Evolutionary conservation across 768 basidiomycete species (phyloP).

Genomic region (Hypsizygus marmoreus): DNA sequence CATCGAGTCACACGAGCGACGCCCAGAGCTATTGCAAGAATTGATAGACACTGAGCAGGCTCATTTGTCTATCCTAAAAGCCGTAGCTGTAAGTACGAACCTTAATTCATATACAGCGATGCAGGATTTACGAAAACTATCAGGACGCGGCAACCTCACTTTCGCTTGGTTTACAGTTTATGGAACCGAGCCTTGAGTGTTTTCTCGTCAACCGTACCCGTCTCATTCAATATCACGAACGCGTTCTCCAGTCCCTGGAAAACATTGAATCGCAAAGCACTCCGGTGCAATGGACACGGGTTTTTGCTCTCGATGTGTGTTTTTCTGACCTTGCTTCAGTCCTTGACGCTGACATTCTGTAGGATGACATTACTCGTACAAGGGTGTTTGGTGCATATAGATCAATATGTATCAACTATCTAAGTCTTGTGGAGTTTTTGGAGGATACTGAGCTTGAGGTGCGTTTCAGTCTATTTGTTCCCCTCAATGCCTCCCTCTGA

Average conservation of each 20-base stretch:
- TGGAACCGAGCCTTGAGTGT: slow-evolving; percentile 23
- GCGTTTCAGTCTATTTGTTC: slow-evolving; percentile 3
- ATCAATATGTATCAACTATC: slow-evolving; percentile 36
- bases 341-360: background rate
- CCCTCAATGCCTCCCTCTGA: background rate
- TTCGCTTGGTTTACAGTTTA: slow-evolving; percentile 17
- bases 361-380: slow-evolving; percentile 27
- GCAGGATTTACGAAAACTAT: background rate
- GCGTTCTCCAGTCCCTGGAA: slow-evolving; percentile 17
- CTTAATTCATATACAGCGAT: background rate
- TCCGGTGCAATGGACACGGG: slow-evolving; percentile 17
- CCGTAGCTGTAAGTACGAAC: slow-evolving; percentile 28
- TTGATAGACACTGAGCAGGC: slow-evolving; percentile 33
- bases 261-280: slow-evolving; percentile 5
- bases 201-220: slow-evolving; percentile 18
- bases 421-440: slow-evolving; percentile 28
- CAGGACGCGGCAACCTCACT: slow-evolving; percentile 35
- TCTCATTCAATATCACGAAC: slow-evolving; percentile 25
- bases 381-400: slow-evolving; percentile 36
- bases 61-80: slow-evolving; percentile 29
- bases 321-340: background rate
- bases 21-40: slow-evolving; percentile 28
- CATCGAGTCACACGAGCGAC: slow-evolving; percentile 22
- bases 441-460: slow-evolving; percentile 24
- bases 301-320: slow-evolving; percentile 23